Base-by-base conservation (phyloP, 2,329 filamentous ascomycete genomes). In the Ceratocystis papillata region DNA sequence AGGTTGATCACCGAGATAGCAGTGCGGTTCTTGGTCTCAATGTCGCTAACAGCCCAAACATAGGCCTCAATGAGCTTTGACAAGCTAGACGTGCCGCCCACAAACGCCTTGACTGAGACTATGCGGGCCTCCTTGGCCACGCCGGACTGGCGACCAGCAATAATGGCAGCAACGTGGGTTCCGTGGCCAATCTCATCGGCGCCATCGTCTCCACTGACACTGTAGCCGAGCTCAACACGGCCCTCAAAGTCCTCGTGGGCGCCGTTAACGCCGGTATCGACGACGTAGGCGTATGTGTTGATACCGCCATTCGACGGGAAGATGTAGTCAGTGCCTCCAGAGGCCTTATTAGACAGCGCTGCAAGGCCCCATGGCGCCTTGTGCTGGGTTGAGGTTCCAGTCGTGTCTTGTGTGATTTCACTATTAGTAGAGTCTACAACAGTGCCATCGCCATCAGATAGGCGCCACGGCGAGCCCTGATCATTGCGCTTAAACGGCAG, bases 301-400 rank as follows among this genome's bases (percentile, higher is more conserved):
- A 64, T 37, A 30, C 71, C 72, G 4, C 69, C 69, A 15, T 64
- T 59, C 1, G 65, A 53, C 45, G 72, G 69, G 69, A 70, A 72
- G 6, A 66, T 41, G 66, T 72, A 72, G 63, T 62, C 60, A 10
- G 57, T 20, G 48, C 57, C 70, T 46, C 72, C 73, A 0, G 64
- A 64, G 0, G 63, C 28, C 37, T 72, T 71, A 69, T 73, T 73
- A 12, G 74, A 76, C 66, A 76, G 70, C 12, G 74, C 68, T 22
- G 71, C 73, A 1, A 76, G 71, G 41, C 74, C 73, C 72, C 73
- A 75, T n/a, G 74, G 62, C 33, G 73, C 71, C 65, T 69, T 60
- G 8, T 15, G 61, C 70, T 76, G 73, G 7, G 71, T 74, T 1
- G 64, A 96, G 95, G 90, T 90, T 90, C 69, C 65, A 22, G n/a